Evolutionary conservation across 805 yeast species (phyloP).

Genomic region (Kurtzmaniella fragi): DNA sequence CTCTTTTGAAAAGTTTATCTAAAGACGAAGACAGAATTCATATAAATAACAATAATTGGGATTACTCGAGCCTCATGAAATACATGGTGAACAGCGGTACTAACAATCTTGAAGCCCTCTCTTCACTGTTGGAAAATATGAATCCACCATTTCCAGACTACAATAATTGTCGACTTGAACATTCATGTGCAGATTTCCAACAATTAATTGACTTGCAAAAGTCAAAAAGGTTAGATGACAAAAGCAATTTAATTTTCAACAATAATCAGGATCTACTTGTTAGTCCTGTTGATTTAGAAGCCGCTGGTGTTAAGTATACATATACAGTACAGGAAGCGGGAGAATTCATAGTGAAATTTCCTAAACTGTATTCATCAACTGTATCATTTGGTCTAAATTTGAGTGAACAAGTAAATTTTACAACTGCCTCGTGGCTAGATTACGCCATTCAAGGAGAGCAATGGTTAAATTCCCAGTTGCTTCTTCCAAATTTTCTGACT

Average conservation of each 20-base stretch:
- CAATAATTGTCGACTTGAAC: constrained; percentile 18
- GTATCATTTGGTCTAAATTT: constrained; percentile 53
- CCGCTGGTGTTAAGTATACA: constrained; percentile 43
- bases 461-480: constrained; percentile 45
- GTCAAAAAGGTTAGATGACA: constrained; percentile 1
- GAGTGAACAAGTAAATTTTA: constrained; percentile 54
- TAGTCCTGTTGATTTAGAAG: constrained; percentile 44
- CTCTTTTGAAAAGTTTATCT: constrained; percentile 15
- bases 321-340: constrained; percentile 57
- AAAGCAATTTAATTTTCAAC: constrained; percentile 8
- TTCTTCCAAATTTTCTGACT: constrained; percentile 50
- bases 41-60: constrained; percentile 13
- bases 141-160: constrained; percentile 21
- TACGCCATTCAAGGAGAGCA: constrained; percentile 43
- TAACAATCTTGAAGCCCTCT: constrained; percentile 18
- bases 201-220: constrained; percentile 17
- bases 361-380: constrained; percentile 46
- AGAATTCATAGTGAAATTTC: constrained; percentile 54
- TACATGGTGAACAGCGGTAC: constrained; percentile 13
- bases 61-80: constrained; percentile 12
- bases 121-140: constrained; percentile 24
- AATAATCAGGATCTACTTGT: constrained; percentile 42
- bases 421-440: constrained; percentile 52
- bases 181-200: constrained; percentile 22
- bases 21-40: constrained; percentile 15